Evolutionary conservation across 495 filamentous ascomycete species (phyloP), one percentile per base, ranked within the genome.

Genomic region (Clohesyomyces aquaticus): DNA sequence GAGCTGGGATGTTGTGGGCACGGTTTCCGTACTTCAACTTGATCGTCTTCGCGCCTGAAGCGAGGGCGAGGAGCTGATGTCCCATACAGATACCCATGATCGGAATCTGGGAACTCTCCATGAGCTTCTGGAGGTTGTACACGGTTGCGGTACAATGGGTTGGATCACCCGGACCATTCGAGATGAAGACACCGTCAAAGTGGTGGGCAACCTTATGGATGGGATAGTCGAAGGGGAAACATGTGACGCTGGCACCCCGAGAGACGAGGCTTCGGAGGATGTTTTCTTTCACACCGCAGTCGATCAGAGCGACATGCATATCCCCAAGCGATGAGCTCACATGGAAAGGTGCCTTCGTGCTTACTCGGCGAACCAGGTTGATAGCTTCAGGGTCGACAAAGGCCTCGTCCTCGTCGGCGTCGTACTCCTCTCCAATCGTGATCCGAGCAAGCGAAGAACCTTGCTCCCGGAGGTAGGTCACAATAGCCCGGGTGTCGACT

Each of bases 251-350:
- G 42, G 90, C 87, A 25, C 93, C 94, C 29, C 94, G 90, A 75
- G 80, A 82, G 65, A 98, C 93, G 63, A 98, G 80, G 73, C 89
- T 93, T 66, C 94, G 89, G 52, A 98, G 85, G 74, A 98, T 98
- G 81, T 98, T 98, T 83, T 98, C 94, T 83, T 98, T 98, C 61
- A 98, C 95, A 77, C 94, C 94, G 74, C 94, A 98, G 78, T 98
- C 94, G 75, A 98, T 87, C 60, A 98, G 83, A 32, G 93, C 94
- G 70, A 98, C 85, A 78, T 98, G 94, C 75, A 88, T 85, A 73
- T 89, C 86, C 61, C 93, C 90, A 67, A 83, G 81, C 43, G 84
- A 81, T 32, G 91, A 89, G 64, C 85, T 85, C 62, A 97, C 88
- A 72, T 96, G 93, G 82, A 98, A 98, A 11, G 94, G 95, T 57